These are phyloP conservation scores for Ilyonectria sp. DNA, from an alignment of 2,329 filamentous ascomycete species.

Conservation along the genomic window DNA sequence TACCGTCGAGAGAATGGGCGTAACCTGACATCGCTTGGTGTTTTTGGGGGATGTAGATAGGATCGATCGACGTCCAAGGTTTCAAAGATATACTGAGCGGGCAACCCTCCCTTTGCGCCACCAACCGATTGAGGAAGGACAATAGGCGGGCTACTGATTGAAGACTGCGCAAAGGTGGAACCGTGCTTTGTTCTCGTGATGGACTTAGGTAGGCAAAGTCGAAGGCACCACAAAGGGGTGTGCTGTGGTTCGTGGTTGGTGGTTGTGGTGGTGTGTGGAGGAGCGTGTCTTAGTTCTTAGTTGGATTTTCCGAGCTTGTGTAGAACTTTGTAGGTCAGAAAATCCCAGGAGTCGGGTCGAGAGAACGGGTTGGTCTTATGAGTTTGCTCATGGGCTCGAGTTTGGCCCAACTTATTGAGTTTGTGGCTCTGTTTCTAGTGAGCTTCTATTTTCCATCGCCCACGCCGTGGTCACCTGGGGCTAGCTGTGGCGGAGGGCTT, in stretches of 20 bases:
- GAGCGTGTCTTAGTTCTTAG: background rate
- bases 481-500: constrained; percentile 48
- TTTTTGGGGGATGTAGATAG: background rate
- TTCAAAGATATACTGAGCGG: constrained; percentile 31
- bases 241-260: background rate
- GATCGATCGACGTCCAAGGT: constrained; percentile 12
- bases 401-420: constrained; percentile 41
- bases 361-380: constrained; percentile 22
- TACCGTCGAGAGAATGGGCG: constrained; percentile 33
- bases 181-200: constrained; percentile 32
- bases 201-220: constrained; percentile 8
- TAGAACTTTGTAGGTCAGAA: background rate
- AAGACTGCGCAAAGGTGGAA: constrained; percentile 26
- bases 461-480: constrained; percentile 39
- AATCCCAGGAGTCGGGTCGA: background rate
- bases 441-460: constrained; percentile 28
- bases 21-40: constrained; percentile 36
- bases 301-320: background rate
- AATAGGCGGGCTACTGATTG: constrained; percentile 23
- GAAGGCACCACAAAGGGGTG: background rate
- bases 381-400: constrained; percentile 32
- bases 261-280: constrained; percentile 1
- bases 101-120: constrained; percentile 29
- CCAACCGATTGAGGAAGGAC: constrained; percentile 21
- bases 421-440: constrained; percentile 38